Conservation (phyloP, 2,329 filamentous ascomycete genomes). For the Aureobasidium lini region DNA sequence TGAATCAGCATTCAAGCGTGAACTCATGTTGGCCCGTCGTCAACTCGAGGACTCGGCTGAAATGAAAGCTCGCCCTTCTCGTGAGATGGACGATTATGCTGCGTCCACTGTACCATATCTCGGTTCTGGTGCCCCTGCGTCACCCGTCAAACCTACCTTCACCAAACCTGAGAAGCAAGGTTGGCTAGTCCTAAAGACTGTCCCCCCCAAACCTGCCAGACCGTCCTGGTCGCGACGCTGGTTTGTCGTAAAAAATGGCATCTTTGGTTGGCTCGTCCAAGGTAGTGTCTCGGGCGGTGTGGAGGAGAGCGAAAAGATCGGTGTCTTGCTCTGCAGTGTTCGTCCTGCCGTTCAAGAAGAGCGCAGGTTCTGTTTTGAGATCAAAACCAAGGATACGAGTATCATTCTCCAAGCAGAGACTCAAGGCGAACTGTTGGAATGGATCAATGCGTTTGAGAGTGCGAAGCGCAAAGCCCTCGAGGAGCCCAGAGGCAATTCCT, state of each 20-base stretch:
- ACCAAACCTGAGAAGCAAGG: conserved; percentile 70
- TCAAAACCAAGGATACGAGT: conserved; percentile 93
- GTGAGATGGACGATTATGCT: conserved; percentile 89
- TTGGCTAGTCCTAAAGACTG: conserved; percentile 78
- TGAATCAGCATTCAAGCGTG: conserved; percentile 74
- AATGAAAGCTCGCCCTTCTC: conserved; percentile 65
- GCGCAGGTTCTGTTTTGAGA: conserved; percentile 91
- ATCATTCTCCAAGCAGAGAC: conserved; percentile 89
- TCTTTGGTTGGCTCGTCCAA: conserved; percentile 90
- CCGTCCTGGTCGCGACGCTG: conserved; percentile 87
- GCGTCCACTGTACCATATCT: conserved; percentile 84
- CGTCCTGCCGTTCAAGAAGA: conserved; percentile 89
- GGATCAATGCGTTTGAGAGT: conserved; percentile 87
- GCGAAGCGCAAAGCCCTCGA: conserved; percentile 91
- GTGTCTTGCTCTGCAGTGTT: conserved; percentile 86
- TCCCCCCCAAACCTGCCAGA: conserved; percentile 80
- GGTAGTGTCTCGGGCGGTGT: conserved; percentile 73
- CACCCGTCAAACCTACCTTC: conserved; percentile 46
- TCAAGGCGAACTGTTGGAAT: conserved; percentile 84
- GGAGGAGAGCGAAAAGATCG: conserved; percentile 91
- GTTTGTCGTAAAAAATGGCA: conserved; percentile 93
- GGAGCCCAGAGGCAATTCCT: conserved; percentile 48
- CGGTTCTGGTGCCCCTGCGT: conserved; percentile 51
- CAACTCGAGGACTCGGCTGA: conserved; percentile 76
- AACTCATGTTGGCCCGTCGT: conserved; percentile 69